Evolutionary conservation across 2,329 filamentous ascomycete species (phyloP), one percentile per base, ranked within the genome.

Genomic region (Alternaria sp.): DNA sequence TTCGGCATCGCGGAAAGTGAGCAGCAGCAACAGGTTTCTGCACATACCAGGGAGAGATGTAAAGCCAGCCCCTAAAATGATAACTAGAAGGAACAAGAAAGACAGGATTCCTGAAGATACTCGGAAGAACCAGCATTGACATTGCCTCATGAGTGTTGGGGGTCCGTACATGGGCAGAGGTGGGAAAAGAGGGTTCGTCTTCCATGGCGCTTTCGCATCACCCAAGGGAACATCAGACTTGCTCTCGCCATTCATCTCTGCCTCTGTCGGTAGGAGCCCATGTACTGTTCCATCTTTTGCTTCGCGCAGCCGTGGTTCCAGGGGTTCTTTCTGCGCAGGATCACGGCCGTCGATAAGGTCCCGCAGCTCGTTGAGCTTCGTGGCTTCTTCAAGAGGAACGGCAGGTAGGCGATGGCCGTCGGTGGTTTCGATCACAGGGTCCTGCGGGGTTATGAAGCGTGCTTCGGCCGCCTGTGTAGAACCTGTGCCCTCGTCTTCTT

Each of bases 91-190:
- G 67, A 97, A 97, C 1, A 84, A 83, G 0, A 96, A 81, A 37
- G 92, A 96, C 0, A 97, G 81, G 36, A 93, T 84, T 58, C 91
- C 90, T 0, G 92, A 92, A 0, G 88, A 84, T 2, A 85, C 64
- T 9, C 88, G 84, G 60, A 95, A 90, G 14, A 83, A 79, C 29
- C 83, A 76, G 71, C 86, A 91, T 65, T 93, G 89, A 1, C 92
- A 31, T 31, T 86, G 82, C 46, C 88, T 84, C n/a, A 89, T 57
- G 0, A 85, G 51, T 0, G 90, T 88, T 0, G 92, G 88, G 0
- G 92, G 89, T 0, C 91, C 91, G 68, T 96, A 97, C 0, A 92
- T 80, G 0, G 93, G 93, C 8, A 97, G 77, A 2, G 92, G 91
- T 5, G 93, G 93, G 65, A 97, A 97, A 5, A 96, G 80, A 3